These are phyloP conservation scores for Senna siamea DNA, from an alignment of 306 rosid genomes.

Conservation along the genomic window DNA sequence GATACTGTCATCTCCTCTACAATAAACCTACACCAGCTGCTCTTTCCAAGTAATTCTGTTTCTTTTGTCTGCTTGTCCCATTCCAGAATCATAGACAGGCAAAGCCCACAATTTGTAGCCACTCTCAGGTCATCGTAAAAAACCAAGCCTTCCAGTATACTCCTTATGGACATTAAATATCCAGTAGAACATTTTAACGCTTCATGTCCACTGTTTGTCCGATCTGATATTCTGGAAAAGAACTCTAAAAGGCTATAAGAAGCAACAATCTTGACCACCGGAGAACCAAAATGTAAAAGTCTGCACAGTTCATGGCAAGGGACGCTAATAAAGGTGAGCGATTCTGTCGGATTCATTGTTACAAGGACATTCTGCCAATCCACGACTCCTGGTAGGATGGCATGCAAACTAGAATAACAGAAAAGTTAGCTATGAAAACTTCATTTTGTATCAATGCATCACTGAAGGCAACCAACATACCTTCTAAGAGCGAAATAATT, in stretches of 20 bases:
- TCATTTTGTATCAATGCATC: background rate
- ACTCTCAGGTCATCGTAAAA: slow-evolving; percentile 67
- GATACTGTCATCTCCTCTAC: slow-evolving; percentile 79
- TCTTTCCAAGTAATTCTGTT: slow-evolving; percentile 45
- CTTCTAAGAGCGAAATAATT: slow-evolving; percentile 73
- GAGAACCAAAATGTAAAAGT: slow-evolving; percentile 83
- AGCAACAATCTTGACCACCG: slow-evolving; percentile 65
- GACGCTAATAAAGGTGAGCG: slow-evolving; percentile 62
- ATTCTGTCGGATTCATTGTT: slow-evolving; percentile 50
- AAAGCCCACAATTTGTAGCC: slow-evolving; percentile 75
- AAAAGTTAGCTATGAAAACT: slow-evolving; percentile 36
- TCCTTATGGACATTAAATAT: slow-evolving; percentile 66
- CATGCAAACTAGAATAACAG: slow-evolving; percentile 57
- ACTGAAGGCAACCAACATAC: slow-evolving; percentile 42
- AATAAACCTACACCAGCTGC: slow-evolving; percentile 78
- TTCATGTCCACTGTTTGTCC: slow-evolving; percentile 52
- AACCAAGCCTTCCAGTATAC: slow-evolving; percentile 74
- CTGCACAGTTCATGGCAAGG: slow-evolving; percentile 82
- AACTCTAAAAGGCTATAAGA: slow-evolving; percentile 76
- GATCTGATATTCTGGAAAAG: slow-evolving; percentile 68
- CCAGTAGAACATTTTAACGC: slow-evolving; percentile 54
- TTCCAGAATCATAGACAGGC: slow-evolving; percentile 65
- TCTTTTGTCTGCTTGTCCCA: slow-evolving; percentile 58
- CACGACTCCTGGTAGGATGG: slow-evolving; percentile 62
- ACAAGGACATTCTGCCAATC: slow-evolving; percentile 78